Percentiles rank a stretch among this genome's conserved stretches.
These are phyloP conservation scores for Litchi chinensis DNA, from an alignment of 345 rosid genomes.

Conservation along the genomic window DNA sequence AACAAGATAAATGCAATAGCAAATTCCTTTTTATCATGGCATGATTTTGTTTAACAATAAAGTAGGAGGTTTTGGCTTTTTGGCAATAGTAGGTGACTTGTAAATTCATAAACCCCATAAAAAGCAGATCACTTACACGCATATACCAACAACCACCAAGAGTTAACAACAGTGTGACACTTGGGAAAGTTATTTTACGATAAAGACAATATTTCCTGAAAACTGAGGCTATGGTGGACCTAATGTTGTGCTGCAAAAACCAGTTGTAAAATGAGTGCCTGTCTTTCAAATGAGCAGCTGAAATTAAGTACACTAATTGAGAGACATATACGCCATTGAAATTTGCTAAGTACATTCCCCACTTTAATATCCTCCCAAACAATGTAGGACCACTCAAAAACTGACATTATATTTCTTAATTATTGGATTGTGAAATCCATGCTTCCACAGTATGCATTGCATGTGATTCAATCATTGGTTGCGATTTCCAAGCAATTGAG, in stretches of 20 bases:
- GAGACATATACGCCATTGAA: neutral
- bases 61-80: no score
- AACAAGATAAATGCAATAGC: no score
- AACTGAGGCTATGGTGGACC: neutral
- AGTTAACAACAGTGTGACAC: no score
- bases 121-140: no score
- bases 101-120: no score
- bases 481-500: no score
- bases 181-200: neutral
- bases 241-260: no score
- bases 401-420: neutral
- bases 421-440: slow-evolving; percentile 23
- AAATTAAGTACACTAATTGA: neutral
- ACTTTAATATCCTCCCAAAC: neutral
- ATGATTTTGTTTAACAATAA: no score
- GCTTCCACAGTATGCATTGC: neutral
- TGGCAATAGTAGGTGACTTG: no score
- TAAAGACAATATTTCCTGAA: neutral
- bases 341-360: neutral
- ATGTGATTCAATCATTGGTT: neutral
- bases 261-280: neutral
- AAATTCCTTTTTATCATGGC: no score
- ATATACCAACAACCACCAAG: no score
- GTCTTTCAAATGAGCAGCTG: neutral
- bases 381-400: slow-evolving; percentile 19